Conservation (phyloP, 257 asterid genomes). For the Jacaranda copaia region DNA sequence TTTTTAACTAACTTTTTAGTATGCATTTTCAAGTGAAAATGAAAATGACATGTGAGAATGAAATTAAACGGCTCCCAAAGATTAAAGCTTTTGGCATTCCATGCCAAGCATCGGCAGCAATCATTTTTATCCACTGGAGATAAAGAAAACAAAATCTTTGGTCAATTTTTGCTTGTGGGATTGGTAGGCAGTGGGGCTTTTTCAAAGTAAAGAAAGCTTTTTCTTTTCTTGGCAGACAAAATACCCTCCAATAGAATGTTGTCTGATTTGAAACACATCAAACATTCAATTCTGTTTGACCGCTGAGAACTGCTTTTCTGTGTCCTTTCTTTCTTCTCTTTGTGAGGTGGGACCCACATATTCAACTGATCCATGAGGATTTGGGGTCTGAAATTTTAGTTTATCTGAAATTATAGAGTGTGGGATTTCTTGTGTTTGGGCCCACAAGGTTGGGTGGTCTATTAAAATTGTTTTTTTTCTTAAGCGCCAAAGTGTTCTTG, state of each 20-base stretch:
- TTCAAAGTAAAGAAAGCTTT: neutral
- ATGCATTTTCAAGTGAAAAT: too few relatives aligned
- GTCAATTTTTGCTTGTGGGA: conserved; percentile 28
- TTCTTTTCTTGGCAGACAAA: neutral
- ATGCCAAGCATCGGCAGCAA: neutral
- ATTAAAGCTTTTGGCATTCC: neutral
- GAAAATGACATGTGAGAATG: too few relatives aligned
- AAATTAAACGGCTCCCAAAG: too few relatives aligned
- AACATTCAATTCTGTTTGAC: conserved; percentile 17
- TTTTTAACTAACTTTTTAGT: too few relatives aligned
- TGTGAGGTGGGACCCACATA: conserved; percentile 21
- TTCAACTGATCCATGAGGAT: neutral
- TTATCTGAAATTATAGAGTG: neutral
- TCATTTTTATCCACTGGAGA: neutral
- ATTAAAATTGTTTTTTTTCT: neutral
- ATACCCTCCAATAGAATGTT: conserved; percentile 4
- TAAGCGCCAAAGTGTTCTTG: conserved; percentile 31
- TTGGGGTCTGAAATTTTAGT: neutral
- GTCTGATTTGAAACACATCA: conserved; percentile 10
- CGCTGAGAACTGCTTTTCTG: neutral
- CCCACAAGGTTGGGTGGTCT: conserved; percentile 8
- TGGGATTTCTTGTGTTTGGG: conserved; percentile 7
- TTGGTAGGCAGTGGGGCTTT: conserved; percentile 18
- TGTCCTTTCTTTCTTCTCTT: neutral
- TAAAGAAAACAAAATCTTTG: conserved; percentile 26